These are phyloP conservation scores for Kalmanozyma brasiliensis DNA, from an alignment of 1,284 basidiomycete species.

Conservation along the genomic window DNA sequence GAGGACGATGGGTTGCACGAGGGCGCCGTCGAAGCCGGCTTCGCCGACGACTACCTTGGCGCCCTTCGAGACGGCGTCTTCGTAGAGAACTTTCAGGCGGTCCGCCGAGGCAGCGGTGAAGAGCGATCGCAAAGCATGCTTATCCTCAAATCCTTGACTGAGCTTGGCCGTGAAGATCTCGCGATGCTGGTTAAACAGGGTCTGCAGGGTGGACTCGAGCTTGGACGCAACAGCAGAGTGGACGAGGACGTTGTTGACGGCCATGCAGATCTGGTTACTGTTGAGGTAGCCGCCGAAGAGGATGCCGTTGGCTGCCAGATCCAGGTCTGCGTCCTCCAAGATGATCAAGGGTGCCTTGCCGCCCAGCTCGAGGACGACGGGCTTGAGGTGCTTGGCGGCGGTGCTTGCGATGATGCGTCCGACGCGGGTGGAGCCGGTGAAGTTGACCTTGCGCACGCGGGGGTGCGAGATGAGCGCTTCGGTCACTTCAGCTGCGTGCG, in stretches of 20 bases:
- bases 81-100: slow-evolving; percentile 71
- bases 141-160: slow-evolving; percentile 24
- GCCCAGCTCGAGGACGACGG: slow-evolving; percentile 69
- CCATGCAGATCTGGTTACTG: slow-evolving; percentile 79
- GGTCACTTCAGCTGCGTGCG: slow-evolving; percentile 71
- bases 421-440: slow-evolving; percentile 73
- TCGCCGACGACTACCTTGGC: slow-evolving; percentile 73
- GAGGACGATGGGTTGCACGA: slow-evolving; percentile 74
- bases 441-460: slow-evolving; percentile 71
- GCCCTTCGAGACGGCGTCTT: slow-evolving; percentile 72
- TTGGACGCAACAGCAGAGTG: slow-evolving; percentile 69
- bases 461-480: slow-evolving; percentile 74
- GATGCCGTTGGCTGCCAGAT: slow-evolving; percentile 71
- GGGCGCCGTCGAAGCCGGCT: slow-evolving; percentile 68
- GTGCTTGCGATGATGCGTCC: slow-evolving; percentile 87
- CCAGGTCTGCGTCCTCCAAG: slow-evolving; percentile 75
- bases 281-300: slow-evolving; percentile 73
- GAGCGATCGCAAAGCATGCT: slow-evolving; percentile 68
- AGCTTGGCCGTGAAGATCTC: slow-evolving; percentile 54
- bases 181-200: slow-evolving; percentile 70
- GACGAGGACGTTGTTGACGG: slow-evolving; percentile 76
- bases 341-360: slow-evolving; percentile 71
- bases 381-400: slow-evolving; percentile 81
- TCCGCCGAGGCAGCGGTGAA: slow-evolving; percentile 73
- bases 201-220: slow-evolving; percentile 69